Conservation (phyloP, 2,329 filamentous ascomycete species). For the Fusarium chlamydosporum region DNA sequence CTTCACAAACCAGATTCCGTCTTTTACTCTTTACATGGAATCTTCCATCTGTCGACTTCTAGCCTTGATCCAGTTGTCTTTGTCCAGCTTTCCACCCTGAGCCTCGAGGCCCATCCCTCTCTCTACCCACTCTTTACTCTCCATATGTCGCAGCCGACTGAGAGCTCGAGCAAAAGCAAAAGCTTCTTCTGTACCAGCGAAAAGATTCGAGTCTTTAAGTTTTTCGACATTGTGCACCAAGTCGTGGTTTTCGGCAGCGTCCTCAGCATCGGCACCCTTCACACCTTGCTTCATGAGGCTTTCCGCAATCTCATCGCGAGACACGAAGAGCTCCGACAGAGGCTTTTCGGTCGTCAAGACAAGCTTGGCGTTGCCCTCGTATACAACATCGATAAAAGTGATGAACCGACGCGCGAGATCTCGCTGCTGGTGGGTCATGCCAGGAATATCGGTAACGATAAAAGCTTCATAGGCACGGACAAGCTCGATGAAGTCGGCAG, state of each 20-base stretch:
- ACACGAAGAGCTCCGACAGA: constrained; percentile 87
- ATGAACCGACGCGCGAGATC: constrained; percentile 95
- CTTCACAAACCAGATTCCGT: constrained; percentile 21
- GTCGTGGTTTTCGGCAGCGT: constrained; percentile 84
- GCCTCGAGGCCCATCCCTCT: constrained; percentile 77
- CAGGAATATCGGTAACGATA: constrained; percentile 89
- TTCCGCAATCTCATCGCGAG: constrained; percentile 75
- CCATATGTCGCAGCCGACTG: constrained; percentile 90
- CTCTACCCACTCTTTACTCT: constrained; percentile 94
- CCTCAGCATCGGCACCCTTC: constrained; percentile 62
- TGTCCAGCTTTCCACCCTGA: constrained; percentile 74
- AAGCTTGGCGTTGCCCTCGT: constrained; percentile 92
- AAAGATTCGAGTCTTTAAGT: constrained; percentile 87
- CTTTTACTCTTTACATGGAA: constrained; percentile 65
- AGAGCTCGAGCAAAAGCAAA: constrained; percentile 95
- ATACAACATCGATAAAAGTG: constrained; percentile 96
- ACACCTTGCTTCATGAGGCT: constrained; percentile 65
- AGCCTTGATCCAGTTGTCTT: constrained; percentile 74
- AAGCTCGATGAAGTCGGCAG: constrained; percentile 95
- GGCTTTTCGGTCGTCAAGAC: constrained; percentile 92
- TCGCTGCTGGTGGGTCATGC: constrained; percentile 88
- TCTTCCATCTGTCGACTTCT: constrained; percentile 78
- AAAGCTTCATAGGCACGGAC: constrained; percentile 93
- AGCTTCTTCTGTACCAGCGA: constrained; percentile 94
- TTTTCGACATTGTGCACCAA: constrained; percentile 86